Evolutionary conservation across 2,329 filamentous ascomycete genomes (phyloP).

Genomic region (Ophiocordyceps polyrhachis-furcata): DNA sequence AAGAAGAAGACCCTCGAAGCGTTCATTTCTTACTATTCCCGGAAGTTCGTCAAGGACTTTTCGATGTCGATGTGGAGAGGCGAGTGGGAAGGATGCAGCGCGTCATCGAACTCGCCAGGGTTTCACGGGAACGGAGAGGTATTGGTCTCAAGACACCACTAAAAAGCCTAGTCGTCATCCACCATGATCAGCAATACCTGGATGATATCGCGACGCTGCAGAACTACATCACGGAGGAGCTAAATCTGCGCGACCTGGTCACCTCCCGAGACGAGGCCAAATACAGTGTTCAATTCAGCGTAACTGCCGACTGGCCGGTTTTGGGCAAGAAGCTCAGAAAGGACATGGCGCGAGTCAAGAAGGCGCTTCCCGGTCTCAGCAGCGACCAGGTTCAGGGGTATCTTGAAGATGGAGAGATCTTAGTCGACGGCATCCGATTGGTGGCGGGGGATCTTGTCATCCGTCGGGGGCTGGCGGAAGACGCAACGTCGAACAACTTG

Average conservation of each 20-base stretch:
- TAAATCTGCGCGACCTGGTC: conserved; percentile 75
- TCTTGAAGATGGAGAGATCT: conserved; percentile 51
- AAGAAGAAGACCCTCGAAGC: conserved; percentile 57
- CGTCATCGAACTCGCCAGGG: conserved; percentile 78
- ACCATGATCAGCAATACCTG: conserved; percentile 64
- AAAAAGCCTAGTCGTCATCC: conserved; percentile 76
- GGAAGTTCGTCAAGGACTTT: conserved; percentile 71
- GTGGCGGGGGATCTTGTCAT: conserved; percentile 63
- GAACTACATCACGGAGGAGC: conserved; percentile 76
- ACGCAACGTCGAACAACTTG: conserved; percentile 50
- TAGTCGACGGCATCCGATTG: conserved; percentile 72
- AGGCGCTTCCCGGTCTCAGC: conserved; percentile 61
- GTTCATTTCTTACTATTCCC: conserved; percentile 90
- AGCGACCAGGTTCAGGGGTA: conserved; percentile 70
- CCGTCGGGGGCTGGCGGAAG: conserved; percentile 58
- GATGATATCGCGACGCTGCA: conserved; percentile 74
- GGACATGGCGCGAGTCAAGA: conserved; percentile 79
- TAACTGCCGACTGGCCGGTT: conserved; percentile 79
- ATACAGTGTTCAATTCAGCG: conserved; percentile 84
- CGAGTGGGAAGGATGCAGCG: conserved; percentile 83
- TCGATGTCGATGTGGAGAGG: conserved; percentile 71
- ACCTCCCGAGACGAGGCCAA: conserved; percentile 73
- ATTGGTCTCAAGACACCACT: conserved; percentile 82
- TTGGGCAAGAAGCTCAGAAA: conserved; percentile 97
- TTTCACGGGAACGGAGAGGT: conserved; percentile 67